Base-by-base conservation (phyloP, 805 yeast species). In the Kazachstania martiniae region DNA sequence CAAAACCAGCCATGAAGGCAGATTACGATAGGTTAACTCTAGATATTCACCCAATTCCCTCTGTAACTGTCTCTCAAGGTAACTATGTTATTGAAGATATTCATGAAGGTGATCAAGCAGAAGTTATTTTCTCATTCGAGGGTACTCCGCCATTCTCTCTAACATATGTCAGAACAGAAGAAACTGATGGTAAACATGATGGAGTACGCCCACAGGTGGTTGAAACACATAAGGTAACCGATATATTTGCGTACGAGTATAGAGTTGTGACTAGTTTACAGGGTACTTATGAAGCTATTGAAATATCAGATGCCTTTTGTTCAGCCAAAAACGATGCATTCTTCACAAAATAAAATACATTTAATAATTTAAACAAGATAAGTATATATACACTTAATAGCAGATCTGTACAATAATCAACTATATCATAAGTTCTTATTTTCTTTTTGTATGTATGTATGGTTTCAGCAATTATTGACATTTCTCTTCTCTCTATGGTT, bases 81-180 rank as follows among this genome's bases (percentile, higher is more conserved):
- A 77, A 74, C 35, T 62, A 72, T 12, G 60, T 77, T 7, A 72
- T 77, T 35, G 87, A 77, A 48, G 89, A 84, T 53, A 82, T 91
- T 27, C 94, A 86, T 47, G 94, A 85, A 51, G 98, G 97, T 29
- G 98, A 91, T 43, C 83, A 81, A 48, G 87, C 93, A 1, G 95
- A 86, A 51, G 74, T 91, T 29, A 70, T 70, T 2, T 89, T 91
- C 59, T 69, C 74, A 14, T 82, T 91, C 47, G 70, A 71, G 21
- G 98, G 98, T 12, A 71, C 76, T 0, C 94, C 97, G 8, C 99
- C 99, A 9, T 91, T 89, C 62, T 63, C 77, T 25, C 66, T 91
- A 42, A 82, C 87, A 1, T 91, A 87, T 51, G 80, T 80, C 7
- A 70, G 97, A 50, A 77, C 81, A 5, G 70, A 72, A 34, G 69